phyloP scores from a whole-genome alignment of 768 basidiomycete species.

The Psilocybe cyanescens region DNA sequence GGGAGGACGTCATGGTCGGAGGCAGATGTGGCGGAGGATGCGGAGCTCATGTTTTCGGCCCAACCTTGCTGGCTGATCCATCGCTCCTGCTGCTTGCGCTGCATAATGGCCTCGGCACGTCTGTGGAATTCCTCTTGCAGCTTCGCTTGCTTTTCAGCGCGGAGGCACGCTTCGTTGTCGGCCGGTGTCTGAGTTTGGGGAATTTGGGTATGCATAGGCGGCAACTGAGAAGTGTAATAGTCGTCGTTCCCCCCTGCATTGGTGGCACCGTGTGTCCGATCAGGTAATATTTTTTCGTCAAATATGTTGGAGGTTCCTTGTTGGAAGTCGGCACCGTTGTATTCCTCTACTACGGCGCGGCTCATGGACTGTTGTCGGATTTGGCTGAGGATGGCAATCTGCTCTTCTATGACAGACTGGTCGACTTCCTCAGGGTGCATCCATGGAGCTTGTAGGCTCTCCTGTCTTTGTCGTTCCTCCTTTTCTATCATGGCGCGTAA shows the following conservation, averaged over 20 bases:
- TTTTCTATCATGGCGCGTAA: constrained; percentile 24
- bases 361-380: constrained; percentile 19
- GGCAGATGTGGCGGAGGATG: constrained; percentile 18
- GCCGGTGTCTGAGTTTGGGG: background rate
- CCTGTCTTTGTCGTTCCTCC: constrained; percentile 22
- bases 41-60: constrained; percentile 16
- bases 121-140: constrained; percentile 30
- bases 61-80: constrained; percentile 5
- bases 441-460: constrained; percentile 10
- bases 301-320: constrained; percentile 15
- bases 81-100: constrained; percentile 16
- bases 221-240: background rate
- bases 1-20: constrained; percentile 11
- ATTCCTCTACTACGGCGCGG: background rate
- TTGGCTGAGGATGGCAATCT: constrained; percentile 26
- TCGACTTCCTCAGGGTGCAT: constrained; percentile 14
- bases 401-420: constrained; percentile 27
- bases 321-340: constrained; percentile 8
- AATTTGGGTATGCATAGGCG: background rate
- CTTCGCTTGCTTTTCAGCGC: constrained; percentile 19
- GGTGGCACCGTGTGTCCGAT: background rate
- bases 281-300: background rate
- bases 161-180: constrained; percentile 16
- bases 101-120: constrained; percentile 25
- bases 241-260: background rate